Evolutionary conservation across 2,329 filamentous ascomycete species (phyloP).

Genomic region (Sporothrix globosa): DNA sequence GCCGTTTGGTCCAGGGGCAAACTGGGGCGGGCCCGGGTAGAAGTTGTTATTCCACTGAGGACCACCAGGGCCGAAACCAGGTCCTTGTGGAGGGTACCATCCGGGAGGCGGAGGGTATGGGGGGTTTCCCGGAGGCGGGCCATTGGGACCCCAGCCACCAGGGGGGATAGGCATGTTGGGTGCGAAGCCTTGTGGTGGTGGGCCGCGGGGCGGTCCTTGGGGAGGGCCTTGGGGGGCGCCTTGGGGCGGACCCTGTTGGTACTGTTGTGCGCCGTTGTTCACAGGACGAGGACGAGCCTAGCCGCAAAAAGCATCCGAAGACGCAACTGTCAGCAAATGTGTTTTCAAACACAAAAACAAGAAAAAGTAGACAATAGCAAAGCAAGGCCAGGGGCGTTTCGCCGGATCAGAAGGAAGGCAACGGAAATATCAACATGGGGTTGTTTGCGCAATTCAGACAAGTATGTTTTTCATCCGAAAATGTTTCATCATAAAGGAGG

Average conservation of each 20-base stretch:
- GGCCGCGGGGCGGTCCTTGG: conserved; percentile 34
- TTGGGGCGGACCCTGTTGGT: conserved; percentile 37
- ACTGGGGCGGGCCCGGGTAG: conserved; percentile 56
- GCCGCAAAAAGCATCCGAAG: conserved; percentile 1
- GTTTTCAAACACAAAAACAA: neutral
- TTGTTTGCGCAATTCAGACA: conserved; percentile 89
- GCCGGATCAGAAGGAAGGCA: conserved; percentile 97
- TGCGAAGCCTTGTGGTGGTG: conserved; percentile 40
- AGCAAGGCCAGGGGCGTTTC: conserved; percentile 1
- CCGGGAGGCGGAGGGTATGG: conserved; percentile 76
- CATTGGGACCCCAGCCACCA: conserved; percentile 41
- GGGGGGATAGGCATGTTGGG: conserved; percentile 42
- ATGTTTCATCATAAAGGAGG: conserved; percentile 78
- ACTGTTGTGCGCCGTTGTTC: conserved; percentile 42
- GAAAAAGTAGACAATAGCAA: neutral
- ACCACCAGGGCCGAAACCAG: conserved; percentile 69
- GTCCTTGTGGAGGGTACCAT: conserved; percentile 73
- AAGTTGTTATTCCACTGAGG: conserved; percentile 61
- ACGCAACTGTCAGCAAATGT: conserved; percentile 20
- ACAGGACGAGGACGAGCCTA: conserved; percentile 48
- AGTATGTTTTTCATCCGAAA: conserved; percentile 89
- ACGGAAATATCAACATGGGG: conserved; percentile 96
- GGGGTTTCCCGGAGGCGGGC: conserved; percentile 49
- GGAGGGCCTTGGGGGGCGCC: conserved; percentile 38
- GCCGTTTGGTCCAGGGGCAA: conserved; percentile 37